Evolutionary conservation across 805 yeast species (phyloP), one percentile per base, ranked within the genome.

Genomic region (Kodamaea restingae): DNA sequence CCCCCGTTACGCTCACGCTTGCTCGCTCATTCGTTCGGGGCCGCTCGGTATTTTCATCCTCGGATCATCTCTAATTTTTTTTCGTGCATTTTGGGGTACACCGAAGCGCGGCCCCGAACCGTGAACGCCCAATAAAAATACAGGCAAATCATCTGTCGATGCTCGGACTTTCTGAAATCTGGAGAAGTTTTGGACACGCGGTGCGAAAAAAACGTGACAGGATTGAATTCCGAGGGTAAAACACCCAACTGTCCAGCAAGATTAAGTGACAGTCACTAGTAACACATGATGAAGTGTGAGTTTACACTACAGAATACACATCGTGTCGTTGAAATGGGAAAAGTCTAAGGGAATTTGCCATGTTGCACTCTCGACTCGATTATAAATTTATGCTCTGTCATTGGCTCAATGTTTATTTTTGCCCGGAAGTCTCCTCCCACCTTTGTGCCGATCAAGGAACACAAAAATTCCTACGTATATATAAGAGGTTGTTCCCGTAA

Each of bases 71-170:
- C 21, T 4, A 10, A 8, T 9, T 11, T 9, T 15, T 15, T 8
- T 22, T 15, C 15, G n/a, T 32, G 21, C 14, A 18, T 6, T 7
- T 17, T 15, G 21, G 24, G 15, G 24, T 18, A 18, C 15, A 24
- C 42, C 51, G 53, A 28, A 15, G 30, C 39, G 47, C 59, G 60
- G 58, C 30, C 31, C 59, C 60, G 60, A 49, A 34, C 9, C n/a
- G 2, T 10, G 1, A 2, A 3, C 30, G 29, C 42, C 59, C 60
- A 55, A 55, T 55, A 15, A 34, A 9, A n/a, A 20, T 26, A 24
- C 40, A 41, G 40, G 30, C 15, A 37, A 43, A 41, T 42, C 45
- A 37, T 43, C 48, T 46, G 28, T 32, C 34, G 33, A 24, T 15
- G 42, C 28, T 53, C 60, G 58, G 58, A 51, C 49, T 46, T 28